These are phyloP conservation scores for Fusarium euwallaceae DNA, from an alignment of 2,329 filamentous ascomycete genomes.

Conservation along the genomic window DNA sequence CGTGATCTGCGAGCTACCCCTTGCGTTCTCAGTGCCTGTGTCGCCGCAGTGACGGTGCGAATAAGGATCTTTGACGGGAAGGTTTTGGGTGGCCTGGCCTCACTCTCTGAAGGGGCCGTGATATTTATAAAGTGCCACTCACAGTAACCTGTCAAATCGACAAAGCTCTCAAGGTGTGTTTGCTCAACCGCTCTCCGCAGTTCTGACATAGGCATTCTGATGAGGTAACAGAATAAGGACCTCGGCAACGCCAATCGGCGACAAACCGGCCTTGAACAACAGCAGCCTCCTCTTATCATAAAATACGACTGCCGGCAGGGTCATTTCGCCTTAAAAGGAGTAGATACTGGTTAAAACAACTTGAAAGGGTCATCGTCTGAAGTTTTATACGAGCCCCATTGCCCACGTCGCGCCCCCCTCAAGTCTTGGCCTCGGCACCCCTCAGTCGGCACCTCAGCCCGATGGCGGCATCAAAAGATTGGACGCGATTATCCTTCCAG, in stretches of 20 bases:
- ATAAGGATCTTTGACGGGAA: too few species aligned
- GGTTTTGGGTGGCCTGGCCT: too few species aligned
- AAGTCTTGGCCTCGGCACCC: not conserved
- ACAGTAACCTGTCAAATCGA: too few species aligned
- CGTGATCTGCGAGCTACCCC: too few species aligned
- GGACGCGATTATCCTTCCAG: constrained; percentile 47
- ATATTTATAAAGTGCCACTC: too few species aligned
- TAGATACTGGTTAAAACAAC: not conserved
- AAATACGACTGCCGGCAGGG: not conserved
- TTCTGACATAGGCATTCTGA: too few species aligned
- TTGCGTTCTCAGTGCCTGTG: too few species aligned
- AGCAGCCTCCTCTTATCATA: not conserved
- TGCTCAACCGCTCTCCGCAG: too few species aligned
- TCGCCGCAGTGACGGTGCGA: too few species aligned
- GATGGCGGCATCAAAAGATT: constrained; percentile 31
- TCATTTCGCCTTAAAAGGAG: not conserved
- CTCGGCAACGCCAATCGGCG: constrained; percentile 31
- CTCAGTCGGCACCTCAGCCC: not conserved
- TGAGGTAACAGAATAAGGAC: constrained; percentile 7
- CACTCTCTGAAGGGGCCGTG: too few species aligned
- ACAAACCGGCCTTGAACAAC: not conserved
- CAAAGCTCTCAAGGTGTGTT: too few species aligned
- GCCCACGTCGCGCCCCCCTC: not conserved
- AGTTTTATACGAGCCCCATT: not conserved
- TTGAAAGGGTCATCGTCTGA: not conserved